Conservation (phyloP, 768 basidiomycete genomes). For the Melanogaster broomeanus region DNA sequence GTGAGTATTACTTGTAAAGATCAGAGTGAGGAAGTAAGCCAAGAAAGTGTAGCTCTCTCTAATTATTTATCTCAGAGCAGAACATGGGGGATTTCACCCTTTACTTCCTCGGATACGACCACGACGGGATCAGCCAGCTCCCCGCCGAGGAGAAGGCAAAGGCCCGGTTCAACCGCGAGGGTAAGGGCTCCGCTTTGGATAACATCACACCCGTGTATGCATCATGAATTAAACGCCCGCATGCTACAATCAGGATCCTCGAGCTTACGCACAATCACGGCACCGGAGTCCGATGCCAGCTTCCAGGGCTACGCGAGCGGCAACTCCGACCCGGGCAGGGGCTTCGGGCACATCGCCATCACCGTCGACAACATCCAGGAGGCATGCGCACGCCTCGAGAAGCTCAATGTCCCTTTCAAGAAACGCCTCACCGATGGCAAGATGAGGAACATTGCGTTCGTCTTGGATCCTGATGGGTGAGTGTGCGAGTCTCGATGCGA, state of each 20-base stretch:
- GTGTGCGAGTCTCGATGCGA: neutral
- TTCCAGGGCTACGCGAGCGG: slow-evolving; percentile 87
- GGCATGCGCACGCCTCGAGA: slow-evolving; percentile 83
- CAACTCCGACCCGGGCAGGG: slow-evolving; percentile 77
- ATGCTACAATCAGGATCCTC: slow-evolving; percentile 52
- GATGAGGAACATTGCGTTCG: slow-evolving; percentile 85
- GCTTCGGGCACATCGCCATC: slow-evolving; percentile 89
- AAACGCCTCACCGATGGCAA: slow-evolving; percentile 84
- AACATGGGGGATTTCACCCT: slow-evolving; percentile 67
- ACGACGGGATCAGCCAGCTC: slow-evolving; percentile 47
- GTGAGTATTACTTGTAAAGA: too few species aligned
- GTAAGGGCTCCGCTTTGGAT: slow-evolving; percentile 31
- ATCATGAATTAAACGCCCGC: neutral
- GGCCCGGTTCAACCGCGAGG: slow-evolving; percentile 65
- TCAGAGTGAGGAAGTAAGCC: too few species aligned
- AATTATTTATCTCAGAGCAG: slow-evolving; percentile 43
- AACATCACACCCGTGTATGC: neutral
- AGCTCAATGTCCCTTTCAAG: slow-evolving; percentile 80
- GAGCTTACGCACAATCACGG: slow-evolving; percentile 92
- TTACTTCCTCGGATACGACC: slow-evolving; percentile 85
- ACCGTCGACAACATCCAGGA: slow-evolving; percentile 79
- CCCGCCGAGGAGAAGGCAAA: slow-evolving; percentile 53
- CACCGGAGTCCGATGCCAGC: slow-evolving; percentile 72
- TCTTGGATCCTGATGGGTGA: slow-evolving; percentile 83
- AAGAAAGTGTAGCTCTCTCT: too few species aligned